Conservation (phyloP, 371 early-diverging fungal genomes). For the Haplosporangium sp. region DNA sequence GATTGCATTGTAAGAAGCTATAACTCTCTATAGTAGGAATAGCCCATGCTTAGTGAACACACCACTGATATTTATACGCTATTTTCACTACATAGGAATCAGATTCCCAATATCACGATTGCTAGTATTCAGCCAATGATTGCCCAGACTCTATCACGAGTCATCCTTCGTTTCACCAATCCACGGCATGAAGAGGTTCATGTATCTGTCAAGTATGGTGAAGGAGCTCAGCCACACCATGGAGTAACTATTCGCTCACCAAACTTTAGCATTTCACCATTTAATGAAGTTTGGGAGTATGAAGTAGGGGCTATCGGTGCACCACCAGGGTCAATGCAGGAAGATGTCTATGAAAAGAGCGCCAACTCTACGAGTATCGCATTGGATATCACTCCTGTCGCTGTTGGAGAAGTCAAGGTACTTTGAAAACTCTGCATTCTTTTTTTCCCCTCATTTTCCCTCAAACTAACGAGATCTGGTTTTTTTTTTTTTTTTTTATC, state of each 20-base stretch:
- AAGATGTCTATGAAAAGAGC: slow-evolving; percentile 67
- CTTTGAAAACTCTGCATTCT: not conserved
- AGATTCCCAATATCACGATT: slow-evolving; percentile 83
- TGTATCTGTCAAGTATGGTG: slow-evolving; percentile 63
- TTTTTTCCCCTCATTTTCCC: not conserved
- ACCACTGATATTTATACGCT: not conserved
- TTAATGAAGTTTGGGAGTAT: slow-evolving; percentile 87
- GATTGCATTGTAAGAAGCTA: slow-evolving; percentile 75
- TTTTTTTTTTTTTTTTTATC: not conserved
- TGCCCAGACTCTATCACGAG: slow-evolving; percentile 62
- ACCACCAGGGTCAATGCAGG: slow-evolving; percentile 35
- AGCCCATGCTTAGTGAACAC: not conserved
- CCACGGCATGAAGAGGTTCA: slow-evolving; percentile 82
- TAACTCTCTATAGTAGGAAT: not conserved
- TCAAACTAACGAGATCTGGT: not conserved
- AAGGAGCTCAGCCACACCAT: slow-evolving; percentile 33
- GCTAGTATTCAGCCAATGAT: slow-evolving; percentile 70
- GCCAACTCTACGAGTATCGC: slow-evolving; percentile 72
- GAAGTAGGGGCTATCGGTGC: slow-evolving; percentile 69
- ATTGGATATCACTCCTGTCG: slow-evolving; percentile 64
- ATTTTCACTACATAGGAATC: slow-evolving; percentile 61
- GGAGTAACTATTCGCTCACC: slow-evolving; percentile 74
- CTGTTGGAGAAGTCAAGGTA: slow-evolving; percentile 41
- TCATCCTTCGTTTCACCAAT: slow-evolving; percentile 86
- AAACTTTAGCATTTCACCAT: slow-evolving; percentile 79